These are phyloP conservation scores for Oenanthe javanica DNA, from an alignment of 140 eudicot species.

Conservation along the genomic window DNA sequence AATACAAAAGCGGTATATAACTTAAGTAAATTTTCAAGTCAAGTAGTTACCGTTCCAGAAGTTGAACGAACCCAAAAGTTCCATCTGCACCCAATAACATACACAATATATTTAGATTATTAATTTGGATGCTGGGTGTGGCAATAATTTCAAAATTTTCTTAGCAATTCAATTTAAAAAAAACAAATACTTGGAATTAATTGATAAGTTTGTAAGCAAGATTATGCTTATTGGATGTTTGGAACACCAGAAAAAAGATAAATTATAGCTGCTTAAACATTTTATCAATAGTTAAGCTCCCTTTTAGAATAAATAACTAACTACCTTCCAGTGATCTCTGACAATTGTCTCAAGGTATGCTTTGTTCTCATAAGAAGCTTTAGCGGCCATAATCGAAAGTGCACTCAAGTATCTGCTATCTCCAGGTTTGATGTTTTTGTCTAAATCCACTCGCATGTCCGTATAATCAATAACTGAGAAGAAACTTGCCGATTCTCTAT, in stretches of 20 bases:
- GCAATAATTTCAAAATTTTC: not conserved
- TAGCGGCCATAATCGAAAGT: conserved; percentile 61
- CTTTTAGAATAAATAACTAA: not conserved
- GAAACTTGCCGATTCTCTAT: conserved; percentile 20
- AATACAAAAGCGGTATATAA: not conserved
- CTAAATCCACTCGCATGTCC: conserved; percentile 45
- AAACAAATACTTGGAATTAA: not conserved
- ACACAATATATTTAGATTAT: not conserved
- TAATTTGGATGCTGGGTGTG: not conserved
- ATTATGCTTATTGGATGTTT: not conserved
- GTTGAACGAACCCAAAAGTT: conserved; percentile 38
- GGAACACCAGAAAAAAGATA: not conserved
- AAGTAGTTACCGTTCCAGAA: conserved; percentile 54
- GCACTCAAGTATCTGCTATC: conserved; percentile 39
- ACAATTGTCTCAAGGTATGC: conserved; percentile 36
- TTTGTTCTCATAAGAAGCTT: conserved; percentile 61
- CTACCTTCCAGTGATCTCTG: conserved; percentile 60
- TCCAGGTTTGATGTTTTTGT: conserved; percentile 29
- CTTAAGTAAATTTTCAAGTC: not conserved
- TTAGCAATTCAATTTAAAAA: not conserved
- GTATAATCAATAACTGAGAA: conserved; percentile 23
- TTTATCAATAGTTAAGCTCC: not conserved
- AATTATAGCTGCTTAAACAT: not conserved
- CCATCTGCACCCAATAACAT: conserved; percentile 39
- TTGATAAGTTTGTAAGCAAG: not conserved